Evolutionary conservation across 768 basidiomycete genomes (phyloP), one percentile per base, ranked within the genome.

Genomic region (Leccinum truebloodii): DNA sequence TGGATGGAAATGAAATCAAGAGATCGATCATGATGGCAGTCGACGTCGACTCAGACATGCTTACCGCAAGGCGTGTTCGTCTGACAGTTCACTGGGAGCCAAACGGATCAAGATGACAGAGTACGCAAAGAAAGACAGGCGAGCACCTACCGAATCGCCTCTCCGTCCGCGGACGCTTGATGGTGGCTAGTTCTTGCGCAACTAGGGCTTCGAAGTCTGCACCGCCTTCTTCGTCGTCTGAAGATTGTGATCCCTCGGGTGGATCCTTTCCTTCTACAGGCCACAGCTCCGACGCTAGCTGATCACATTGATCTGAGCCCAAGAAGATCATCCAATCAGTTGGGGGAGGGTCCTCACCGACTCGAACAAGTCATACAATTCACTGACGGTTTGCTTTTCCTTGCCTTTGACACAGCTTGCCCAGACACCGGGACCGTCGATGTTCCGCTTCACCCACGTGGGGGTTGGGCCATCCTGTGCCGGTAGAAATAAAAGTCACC

Each of bases 381-480:
- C 92, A 39, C 87, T 85, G 4, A 91, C 83, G 0, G 89, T 82
- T 67, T 87, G 87, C 63, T 83, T 88, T 71, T 94, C 93, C 65
- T 88, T 94, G 20, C 92, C 92, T 71, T 88, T 91, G 32, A 92
- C 82, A 79, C 90, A 94, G 67, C 87, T 92, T 10, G 85, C 89
- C 92, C 92, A 94, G 20, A 94, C 76, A 18, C 92, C 92, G 20
- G 92, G 92, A 9, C 92, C 92, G 61, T 90, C 88, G 59, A 93
- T 82, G 26, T 77, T 73, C 48, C 82, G 76, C 71, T 85, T 90
- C 22, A 76, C 80, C 86, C 87, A 88, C 30, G 86, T 80, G 18
- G 86, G 81, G 3, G 84, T 83, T 32, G 67, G 41, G 6, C 88
- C 88, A 66, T 89, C 87, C 88, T 90, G 63, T 12, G 44, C 32